Percentiles rank a stretch among this genome's conserved stretches.
phyloP scores from a whole-genome alignment of 768 basidiomycete genomes.

The Mycena albidolilacea region DNA sequence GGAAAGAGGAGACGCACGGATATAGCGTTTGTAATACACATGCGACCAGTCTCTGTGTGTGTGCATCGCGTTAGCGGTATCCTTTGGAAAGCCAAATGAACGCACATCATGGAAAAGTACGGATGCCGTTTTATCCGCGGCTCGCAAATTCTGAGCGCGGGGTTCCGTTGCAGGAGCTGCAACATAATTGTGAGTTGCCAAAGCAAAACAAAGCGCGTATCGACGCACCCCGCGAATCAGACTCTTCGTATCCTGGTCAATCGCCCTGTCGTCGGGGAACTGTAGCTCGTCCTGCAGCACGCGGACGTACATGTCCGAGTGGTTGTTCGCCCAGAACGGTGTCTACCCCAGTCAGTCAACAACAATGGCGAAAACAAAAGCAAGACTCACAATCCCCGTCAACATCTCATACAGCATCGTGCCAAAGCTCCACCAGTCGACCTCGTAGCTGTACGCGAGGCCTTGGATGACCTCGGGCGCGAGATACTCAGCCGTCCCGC shows the following conservation, averaged over 20 bases:
- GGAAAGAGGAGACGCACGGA: conserved; percentile 68
- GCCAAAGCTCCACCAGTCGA: conserved; percentile 99
- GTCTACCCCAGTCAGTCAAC: conserved; percentile 65
- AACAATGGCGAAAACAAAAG: conserved; percentile 15
- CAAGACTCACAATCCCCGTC: conserved; percentile 87
- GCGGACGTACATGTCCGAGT: conserved; percentile 94
- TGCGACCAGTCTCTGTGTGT: conserved; percentile 88
- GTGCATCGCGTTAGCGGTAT: conserved; percentile 6
- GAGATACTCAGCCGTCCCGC: conserved; percentile 96
- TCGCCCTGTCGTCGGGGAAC: conserved; percentile 92
- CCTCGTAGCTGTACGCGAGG: conserved; percentile 90
- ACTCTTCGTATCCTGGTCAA: conserved; percentile 96
- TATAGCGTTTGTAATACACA: conserved; percentile 95
- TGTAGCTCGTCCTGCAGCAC: conserved; percentile 91
- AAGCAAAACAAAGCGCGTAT: conserved; percentile 7
- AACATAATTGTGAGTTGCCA: conserved; percentile 18
- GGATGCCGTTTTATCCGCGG: conserved; percentile 94
- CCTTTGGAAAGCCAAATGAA: conserved; percentile 37
- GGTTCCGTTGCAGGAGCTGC: conserved; percentile 94
- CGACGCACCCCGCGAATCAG: conserved; percentile 91
- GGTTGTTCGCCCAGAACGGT: conserved; percentile 93
- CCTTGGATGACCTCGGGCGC: conserved; percentile 98
- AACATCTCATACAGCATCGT: conserved; percentile 99
- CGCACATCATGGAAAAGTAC: conserved; percentile 95
- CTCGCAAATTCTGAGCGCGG: conserved; percentile 91